Base-by-base conservation (phyloP, 257 asterid species). In the Solanum tacnaense region DNA sequence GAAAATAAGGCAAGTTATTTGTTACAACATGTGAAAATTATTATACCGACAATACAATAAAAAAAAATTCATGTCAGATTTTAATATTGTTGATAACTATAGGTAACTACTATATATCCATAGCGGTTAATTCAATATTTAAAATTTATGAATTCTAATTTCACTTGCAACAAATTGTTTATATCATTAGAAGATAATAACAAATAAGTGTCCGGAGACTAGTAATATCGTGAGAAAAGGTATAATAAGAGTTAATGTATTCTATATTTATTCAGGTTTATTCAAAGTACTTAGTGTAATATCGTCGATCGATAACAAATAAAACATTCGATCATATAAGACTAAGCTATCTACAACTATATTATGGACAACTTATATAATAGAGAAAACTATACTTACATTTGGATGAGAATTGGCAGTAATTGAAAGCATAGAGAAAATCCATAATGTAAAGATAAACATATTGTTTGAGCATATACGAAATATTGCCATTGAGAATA, bases 311-410 rank as follows among this genome's bases (percentile, higher is more conserved):
- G 46, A 41, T 41, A 41, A 41, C 46, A 41, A 10, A 41, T 41
- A 41, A 41, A 41, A 41, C 46, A 41, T 41, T 41, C 46, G 5
- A 41, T 11, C 15, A 52, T 52, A 3, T 71, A 83, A 83, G 85
- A 83, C 27, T 21, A 70, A 71, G 74, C 60, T 88, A 84, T 88
- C 85, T 83, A 83, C 84, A 88, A 70, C 31, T 88, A 83, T 74
- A 88, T 83, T 81, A 58, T 70, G 73, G 20, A 31, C 1, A 9
- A 4, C 4, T 18, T 1, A 21, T 1, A 2, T 20, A 2, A 10
- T 23, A 39, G 58, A 41, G 13, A 25, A 25, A 38, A 6, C 44
- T 13, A 25, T 25, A 78, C 65, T 78, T 78, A 78, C 84, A 10
- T 78, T 27, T 25, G 38, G 84, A 78, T 41, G 46, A 78, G 84